These are phyloP conservation scores for Dipteronia sinensis DNA, from an alignment of 345 rosid genomes.

Conservation along the genomic window DNA sequence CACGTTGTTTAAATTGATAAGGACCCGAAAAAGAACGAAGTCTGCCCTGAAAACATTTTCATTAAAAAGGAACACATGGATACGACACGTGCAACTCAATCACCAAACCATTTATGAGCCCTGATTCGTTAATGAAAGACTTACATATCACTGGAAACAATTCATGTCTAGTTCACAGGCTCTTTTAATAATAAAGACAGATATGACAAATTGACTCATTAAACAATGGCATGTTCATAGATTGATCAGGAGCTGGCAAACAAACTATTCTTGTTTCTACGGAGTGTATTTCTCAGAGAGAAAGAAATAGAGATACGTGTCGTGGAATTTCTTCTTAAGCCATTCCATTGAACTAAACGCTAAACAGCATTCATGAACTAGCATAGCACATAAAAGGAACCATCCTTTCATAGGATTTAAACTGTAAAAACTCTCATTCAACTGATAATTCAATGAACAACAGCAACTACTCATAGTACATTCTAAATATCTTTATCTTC, in stretches of 20 bases:
- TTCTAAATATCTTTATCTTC: background rate
- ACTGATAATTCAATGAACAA: conserved; percentile 10
- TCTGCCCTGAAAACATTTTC: background rate
- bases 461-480: background rate
- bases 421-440: background rate
- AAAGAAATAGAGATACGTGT: background rate
- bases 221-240: background rate
- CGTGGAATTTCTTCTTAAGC: background rate
- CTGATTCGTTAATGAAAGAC: background rate
- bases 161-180: background rate
- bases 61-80: background rate
- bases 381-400: background rate
- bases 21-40: background rate
- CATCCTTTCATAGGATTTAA: background rate
- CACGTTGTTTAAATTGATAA: background rate
- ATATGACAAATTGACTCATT: background rate
- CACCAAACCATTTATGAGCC: background rate
- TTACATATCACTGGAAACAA: background rate
- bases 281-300: background rate
- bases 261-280: background rate
- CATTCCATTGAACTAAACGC: conserved; percentile 1
- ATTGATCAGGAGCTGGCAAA: background rate
- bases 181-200: background rate
- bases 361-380: conserved; percentile 1
- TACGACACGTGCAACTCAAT: background rate